Percentiles rank a stretch among this genome's conserved stretches.
Evolutionary conservation across 2,329 filamentous ascomycete species (phyloP).

Genomic region (Neobulgaria alba): DNA sequence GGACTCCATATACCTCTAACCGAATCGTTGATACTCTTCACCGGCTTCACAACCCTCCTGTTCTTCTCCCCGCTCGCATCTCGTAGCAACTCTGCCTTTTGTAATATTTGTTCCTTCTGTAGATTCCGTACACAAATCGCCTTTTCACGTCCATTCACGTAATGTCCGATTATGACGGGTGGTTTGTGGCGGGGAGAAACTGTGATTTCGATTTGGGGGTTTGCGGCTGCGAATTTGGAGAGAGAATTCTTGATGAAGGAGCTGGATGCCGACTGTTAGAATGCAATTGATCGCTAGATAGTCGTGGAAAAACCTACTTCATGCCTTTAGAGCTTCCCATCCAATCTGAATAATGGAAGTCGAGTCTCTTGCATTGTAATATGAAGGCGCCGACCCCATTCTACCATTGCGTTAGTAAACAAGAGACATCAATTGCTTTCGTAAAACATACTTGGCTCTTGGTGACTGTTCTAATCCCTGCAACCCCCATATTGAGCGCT

Average conservation of each 20-base stretch:
- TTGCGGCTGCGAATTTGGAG: slow-evolving; percentile 65
- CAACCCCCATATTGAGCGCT: not conserved
- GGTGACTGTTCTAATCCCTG: not conserved
- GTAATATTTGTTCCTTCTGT: slow-evolving; percentile 67
- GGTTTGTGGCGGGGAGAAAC: slow-evolving; percentile 83
- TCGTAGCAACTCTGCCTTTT: slow-evolving; percentile 67
- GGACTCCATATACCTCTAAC: slow-evolving; percentile 65
- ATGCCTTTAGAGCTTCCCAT: slow-evolving; percentile 89
- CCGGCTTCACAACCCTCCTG: slow-evolving; percentile 53
- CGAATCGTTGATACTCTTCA: slow-evolving; percentile 55
- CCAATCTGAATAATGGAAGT: slow-evolving; percentile 97
- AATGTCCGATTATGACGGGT: slow-evolving; percentile 80
- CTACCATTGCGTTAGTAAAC: slow-evolving; percentile 37
- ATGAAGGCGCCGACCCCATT: slow-evolving; percentile 96
- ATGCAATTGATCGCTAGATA: not conserved
- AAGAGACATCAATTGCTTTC: no score
- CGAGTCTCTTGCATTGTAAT: slow-evolving; percentile 89
- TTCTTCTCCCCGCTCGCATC: slow-evolving; percentile 71
- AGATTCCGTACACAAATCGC: slow-evolving; percentile 84
- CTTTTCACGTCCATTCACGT: slow-evolving; percentile 84
- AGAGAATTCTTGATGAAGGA: slow-evolving; percentile 74
- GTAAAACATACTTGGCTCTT: slow-evolving; percentile 34
- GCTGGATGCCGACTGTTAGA: slow-evolving; percentile 35
- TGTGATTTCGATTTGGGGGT: slow-evolving; percentile 85
- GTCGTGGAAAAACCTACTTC: slow-evolving; percentile 56